Evolutionary conservation across 2,329 filamentous ascomycete species (phyloP).

Genomic region (Endothia cerciana): DNA sequence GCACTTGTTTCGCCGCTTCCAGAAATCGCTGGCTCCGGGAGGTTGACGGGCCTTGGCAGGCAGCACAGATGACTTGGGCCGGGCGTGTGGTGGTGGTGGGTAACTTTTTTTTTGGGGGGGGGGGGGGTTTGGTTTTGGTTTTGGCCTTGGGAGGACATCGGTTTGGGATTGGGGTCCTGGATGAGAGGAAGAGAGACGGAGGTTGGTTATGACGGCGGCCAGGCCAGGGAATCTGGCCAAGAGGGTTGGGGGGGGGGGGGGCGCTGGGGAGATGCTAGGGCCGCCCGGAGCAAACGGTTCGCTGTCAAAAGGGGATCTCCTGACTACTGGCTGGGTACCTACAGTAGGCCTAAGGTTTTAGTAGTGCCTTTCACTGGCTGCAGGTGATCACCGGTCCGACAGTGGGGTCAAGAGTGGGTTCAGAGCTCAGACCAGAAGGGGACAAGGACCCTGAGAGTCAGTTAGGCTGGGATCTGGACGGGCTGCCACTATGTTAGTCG

Average conservation of each 20-base stretch:
- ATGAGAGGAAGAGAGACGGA: not conserved
- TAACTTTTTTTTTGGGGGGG: not conserved
- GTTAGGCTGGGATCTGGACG: not conserved
- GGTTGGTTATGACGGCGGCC: not conserved
- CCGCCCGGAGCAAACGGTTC: not conserved
- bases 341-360: too few species aligned
- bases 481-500: not conserved
- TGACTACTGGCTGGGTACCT: not conserved
- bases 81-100: not conserved
- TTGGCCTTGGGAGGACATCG: too few species aligned
- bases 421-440: not conserved
- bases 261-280: not conserved
- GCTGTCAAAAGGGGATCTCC: not conserved
- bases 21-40: not conserved
- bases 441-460: slow-evolving; percentile 1
- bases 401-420: not conserved
- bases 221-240: too few species aligned
- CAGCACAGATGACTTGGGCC: not conserved
- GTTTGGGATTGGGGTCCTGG: too few species aligned
- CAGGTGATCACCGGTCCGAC: not conserved
- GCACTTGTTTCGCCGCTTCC: not conserved
- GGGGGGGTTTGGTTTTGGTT: too few species aligned
- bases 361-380: not conserved
- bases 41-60: not conserved
- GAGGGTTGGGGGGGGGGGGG: too few species aligned